Evolutionary conservation across 768 basidiomycete species (phyloP).

Genomic region (Gloeopeniophorella convolvens): DNA sequence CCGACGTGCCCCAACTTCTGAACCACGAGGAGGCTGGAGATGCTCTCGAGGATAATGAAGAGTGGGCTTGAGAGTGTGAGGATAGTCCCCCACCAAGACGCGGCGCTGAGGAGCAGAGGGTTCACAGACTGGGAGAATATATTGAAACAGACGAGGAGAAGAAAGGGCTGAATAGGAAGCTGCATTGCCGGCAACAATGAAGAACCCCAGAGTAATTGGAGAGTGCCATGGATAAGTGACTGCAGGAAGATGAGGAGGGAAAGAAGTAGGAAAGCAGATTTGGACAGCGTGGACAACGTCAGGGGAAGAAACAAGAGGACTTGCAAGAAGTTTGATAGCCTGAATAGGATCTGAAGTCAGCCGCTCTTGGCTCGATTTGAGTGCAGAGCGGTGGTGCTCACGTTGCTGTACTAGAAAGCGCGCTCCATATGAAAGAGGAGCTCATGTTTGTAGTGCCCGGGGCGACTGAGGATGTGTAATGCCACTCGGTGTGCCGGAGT

Average conservation of each 20-base stretch:
- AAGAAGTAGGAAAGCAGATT: slow-evolving; percentile 70
- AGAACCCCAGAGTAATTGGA: slow-evolving; percentile 66
- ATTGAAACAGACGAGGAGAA: slow-evolving; percentile 84
- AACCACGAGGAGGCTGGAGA: slow-evolving; percentile 76
- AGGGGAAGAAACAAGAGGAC: slow-evolving; percentile 80
- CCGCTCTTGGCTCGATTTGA: too few relatives aligned
- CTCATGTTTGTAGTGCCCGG: too few relatives aligned
- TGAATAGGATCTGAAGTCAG: slow-evolving; percentile 26
- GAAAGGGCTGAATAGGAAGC: slow-evolving; percentile 81
- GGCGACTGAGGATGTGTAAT: neutral
- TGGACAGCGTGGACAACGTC: slow-evolving; percentile 77
- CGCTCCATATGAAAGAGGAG: slow-evolving; percentile 63
- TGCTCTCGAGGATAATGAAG: slow-evolving; percentile 77
- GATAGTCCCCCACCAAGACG: slow-evolving; percentile 66
- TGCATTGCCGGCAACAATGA: slow-evolving; percentile 69
- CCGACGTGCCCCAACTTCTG: slow-evolving; percentile 78
- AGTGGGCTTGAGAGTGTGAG: slow-evolving; percentile 67
- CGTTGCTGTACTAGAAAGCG: slow-evolving; percentile 53
- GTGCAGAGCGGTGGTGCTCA: slow-evolving; percentile 1
- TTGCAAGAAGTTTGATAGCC: slow-evolving; percentile 71
- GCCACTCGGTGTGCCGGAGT: too few relatives aligned
- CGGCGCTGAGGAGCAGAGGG: slow-evolving; percentile 49
- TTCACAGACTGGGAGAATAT: slow-evolving; percentile 62
- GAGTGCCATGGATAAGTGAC: slow-evolving; percentile 76
- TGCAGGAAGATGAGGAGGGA: slow-evolving; percentile 73